phyloP scores from a whole-genome alignment of 1,139 yeast species.

The Diutina catenulata region DNA sequence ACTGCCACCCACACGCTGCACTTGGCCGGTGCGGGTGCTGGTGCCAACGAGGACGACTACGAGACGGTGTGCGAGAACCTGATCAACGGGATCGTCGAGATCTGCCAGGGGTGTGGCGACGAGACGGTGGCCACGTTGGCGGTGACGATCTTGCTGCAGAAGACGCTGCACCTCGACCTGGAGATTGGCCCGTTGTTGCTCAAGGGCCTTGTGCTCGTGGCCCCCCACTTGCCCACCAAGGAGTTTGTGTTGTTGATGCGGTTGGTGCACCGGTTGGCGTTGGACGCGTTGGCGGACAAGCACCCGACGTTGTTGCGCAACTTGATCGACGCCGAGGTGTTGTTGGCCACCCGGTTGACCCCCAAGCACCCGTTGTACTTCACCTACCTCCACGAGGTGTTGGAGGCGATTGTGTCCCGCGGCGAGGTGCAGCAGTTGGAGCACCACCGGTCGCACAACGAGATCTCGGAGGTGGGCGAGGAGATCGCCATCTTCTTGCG shows the following conservation, averaged over 20 bases:
- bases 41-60: slow-evolving; percentile 9
- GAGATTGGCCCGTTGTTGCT: slow-evolving; percentile 32
- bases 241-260: slow-evolving; percentile 46
- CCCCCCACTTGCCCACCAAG: slow-evolving; percentile 44
- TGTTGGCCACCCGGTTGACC: slow-evolving; percentile 38
- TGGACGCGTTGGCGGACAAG: slow-evolving; percentile 22
- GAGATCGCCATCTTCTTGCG: slow-evolving; percentile 57
- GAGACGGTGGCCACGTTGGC: slow-evolving; percentile 72
- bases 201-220: slow-evolving; percentile 46
- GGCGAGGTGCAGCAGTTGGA: slow-evolving; percentile 78
- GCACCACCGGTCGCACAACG: slow-evolving; percentile 73
- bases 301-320: slow-evolving; percentile 23
- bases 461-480: slow-evolving; percentile 65
- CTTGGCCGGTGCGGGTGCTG: slow-evolving; percentile 5
- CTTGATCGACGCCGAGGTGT: slow-evolving; percentile 36
- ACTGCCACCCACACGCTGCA: background rate
- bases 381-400: slow-evolving; percentile 52
- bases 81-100: slow-evolving; percentile 58
- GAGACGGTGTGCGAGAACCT: slow-evolving; percentile 41
- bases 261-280: slow-evolving; percentile 29
- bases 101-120: slow-evolving; percentile 60
- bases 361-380: slow-evolving; percentile 36
- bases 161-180: slow-evolving; percentile 22
- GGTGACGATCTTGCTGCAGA: slow-evolving; percentile 75
- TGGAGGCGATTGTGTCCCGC: slow-evolving; percentile 56